Evolutionary conservation across 441 rosid genomes (phyloP).

Genomic region (Mallotus japonicus): DNA sequence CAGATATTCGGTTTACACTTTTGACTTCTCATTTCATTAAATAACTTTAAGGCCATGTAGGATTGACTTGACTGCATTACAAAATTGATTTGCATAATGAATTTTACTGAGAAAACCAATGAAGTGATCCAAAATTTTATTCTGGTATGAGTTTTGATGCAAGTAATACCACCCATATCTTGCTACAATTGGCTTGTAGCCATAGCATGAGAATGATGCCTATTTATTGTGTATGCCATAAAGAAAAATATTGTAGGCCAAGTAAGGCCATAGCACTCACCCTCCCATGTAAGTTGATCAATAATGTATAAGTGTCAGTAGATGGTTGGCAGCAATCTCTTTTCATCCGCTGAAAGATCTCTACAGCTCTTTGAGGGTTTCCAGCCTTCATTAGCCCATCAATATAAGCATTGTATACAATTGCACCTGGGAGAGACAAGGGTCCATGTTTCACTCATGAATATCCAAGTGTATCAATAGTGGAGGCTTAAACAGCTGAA

Average conservation of each 20-base stretch:
- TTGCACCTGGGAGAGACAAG: conserved; percentile 46
- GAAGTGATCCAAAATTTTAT: neutral
- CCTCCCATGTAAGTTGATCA: conserved; percentile 91
- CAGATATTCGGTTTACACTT: conserved; percentile 82
- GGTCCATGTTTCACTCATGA: neutral
- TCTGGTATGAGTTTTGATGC: neutral
- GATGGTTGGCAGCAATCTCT: conserved; percentile 59
- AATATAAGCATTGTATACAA: conserved; percentile 74
- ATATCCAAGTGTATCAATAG: neutral
- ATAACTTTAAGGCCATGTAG: conserved; percentile 70
- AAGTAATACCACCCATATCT: neutral
- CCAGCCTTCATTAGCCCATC: conserved; percentile 80
- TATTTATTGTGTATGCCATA: neutral
- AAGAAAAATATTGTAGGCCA: neutral
- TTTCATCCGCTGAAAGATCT: conserved; percentile 75
- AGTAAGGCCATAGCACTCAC: conserved; percentile 29
- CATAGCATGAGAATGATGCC: neutral
- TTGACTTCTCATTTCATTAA: conserved; percentile 76
- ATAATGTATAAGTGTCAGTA: conserved; percentile 72
- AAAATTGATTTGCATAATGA: conserved; percentile 14
- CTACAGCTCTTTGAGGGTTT: conserved; percentile 53
- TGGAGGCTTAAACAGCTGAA: neutral
- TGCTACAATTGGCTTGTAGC: neutral
- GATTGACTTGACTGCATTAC: conserved; percentile 68
- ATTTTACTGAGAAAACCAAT: neutral